Evolutionary conservation across 2,329 filamentous ascomycete genomes (phyloP), one percentile per base, ranked within the genome.

Genomic region (Graphilbum sp.): DNA sequence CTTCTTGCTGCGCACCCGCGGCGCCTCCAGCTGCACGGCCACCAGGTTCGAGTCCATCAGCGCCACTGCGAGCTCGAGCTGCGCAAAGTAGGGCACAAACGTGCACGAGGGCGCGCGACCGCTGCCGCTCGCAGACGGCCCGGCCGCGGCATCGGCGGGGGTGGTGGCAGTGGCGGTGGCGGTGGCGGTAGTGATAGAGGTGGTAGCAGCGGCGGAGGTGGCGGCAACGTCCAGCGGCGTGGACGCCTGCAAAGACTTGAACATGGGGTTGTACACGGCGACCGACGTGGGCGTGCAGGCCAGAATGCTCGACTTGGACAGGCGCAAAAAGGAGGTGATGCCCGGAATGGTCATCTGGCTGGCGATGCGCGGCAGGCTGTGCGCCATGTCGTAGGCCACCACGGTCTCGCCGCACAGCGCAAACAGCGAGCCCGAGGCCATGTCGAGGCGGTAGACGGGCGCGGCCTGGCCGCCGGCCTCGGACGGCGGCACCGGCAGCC

Each of bases 181-280:
- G 23, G 7, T 25, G 7, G 23, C 7, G 23, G 23, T 36, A n/a
- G n/a, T n/a, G n/a, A n/a, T n/a, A n/a, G n/a, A n/a, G n/a, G n/a
- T n/a, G n/a, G n/a, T n/a, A n/a, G n/a, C n/a, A n/a, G n/a, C n/a
- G n/a, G n/a, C n/a, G n/a, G n/a, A n/a, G 2, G 16, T 18, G 23
- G 56, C 56, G 0, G 60, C 60, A n/a, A 64, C 47, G 36, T 69
- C 59, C 36, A 68, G 44, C 2, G 57, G 44, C 5, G 62, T 52
- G 12, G 62, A 64, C 24, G 66, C 66, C 46, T 75, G 71, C n/a
- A 73, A 51, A 8, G 71, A 74, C 23, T 61, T 69, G 52, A 75
- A 86, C 42, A 76, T 71, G 25, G 78, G 72, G 54, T 85, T 84
- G 52, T 79, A 80, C 13, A 83, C 62, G 32, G 61, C 65, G 31